Conservation (phyloP, 371 early-diverging fungal genomes). For the Actinomortierella wolfii region DNA sequence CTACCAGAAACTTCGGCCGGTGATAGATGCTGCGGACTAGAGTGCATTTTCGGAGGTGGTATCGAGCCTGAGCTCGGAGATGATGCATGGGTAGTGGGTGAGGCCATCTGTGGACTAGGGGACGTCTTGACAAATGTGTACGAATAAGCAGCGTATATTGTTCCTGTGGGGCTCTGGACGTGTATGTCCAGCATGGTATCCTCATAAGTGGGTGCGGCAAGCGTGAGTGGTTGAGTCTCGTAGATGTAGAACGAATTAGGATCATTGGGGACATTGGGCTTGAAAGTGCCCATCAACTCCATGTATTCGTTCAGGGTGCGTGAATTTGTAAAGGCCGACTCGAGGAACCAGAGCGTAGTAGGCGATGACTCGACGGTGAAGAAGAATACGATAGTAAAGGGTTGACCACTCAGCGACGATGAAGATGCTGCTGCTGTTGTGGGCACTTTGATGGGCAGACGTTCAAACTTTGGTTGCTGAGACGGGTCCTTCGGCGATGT, state of each 20-base stretch:
- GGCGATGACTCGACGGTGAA: slow-evolving; percentile 28
- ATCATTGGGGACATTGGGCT: slow-evolving; percentile 18
- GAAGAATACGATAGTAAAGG: slow-evolving; percentile 37
- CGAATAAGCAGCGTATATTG: slow-evolving; percentile 22
- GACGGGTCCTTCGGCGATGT: slow-evolving; percentile 3
- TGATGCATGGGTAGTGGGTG: too few species aligned
- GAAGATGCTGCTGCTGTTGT: slow-evolving; percentile 14
- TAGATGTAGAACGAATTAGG: slow-evolving; percentile 26
- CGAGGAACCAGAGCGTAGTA: slow-evolving; percentile 28
- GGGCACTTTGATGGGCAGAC: slow-evolving; percentile 26
- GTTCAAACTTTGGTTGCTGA: slow-evolving; percentile 23
- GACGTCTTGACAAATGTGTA: slow-evolving; percentile 12
- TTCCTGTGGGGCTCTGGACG: slow-evolving; percentile 22
- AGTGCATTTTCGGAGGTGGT: too few species aligned
- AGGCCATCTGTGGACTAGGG: too few species aligned
- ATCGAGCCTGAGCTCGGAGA: too few species aligned
- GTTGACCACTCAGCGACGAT: slow-evolving; percentile 15
- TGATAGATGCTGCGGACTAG: too few species aligned
- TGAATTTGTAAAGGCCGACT: slow-evolving; percentile 25
- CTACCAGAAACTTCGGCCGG: too few species aligned
- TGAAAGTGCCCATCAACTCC: slow-evolving; percentile 38
- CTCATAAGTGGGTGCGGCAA: slow-evolving; percentile 1
- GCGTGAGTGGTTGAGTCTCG: slow-evolving; percentile 3
- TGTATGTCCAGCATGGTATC: slow-evolving; percentile 29
- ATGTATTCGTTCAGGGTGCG: slow-evolving; percentile 24